Base-by-base conservation (phyloP, 2,329 filamentous ascomycete genomes). In the Diaporthe vaccinii region DNA sequence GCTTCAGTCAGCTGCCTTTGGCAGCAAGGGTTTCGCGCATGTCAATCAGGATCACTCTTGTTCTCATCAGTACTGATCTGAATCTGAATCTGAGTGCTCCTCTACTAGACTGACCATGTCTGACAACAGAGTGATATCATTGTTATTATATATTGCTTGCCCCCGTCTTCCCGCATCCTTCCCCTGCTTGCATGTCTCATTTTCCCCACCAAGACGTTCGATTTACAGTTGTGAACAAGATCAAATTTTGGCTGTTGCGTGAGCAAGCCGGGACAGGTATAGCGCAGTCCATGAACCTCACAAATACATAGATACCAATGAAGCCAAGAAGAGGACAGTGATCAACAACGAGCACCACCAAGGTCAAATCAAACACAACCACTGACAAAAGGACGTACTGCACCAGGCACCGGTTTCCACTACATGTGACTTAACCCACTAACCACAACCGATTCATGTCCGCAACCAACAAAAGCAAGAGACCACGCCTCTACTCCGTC, bases 201-300 rank as follows among this genome's bases (percentile, higher is more conserved):
- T n/a, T 46, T 34, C 20, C 39, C 28, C 31, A 39, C 46, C 46
- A 15, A 39, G 2, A 15, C n/a, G n/a, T 28, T 28, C 14, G 46
- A 53, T 68, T 53, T 68, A 68, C 46, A 39, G n/a, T 41, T 46
- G 41, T 67, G 25, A 59, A 46, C 49, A 61, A 28, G 12, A 22
- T 20, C n/a, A 49, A 73, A 5, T n/a, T 58, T 51, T 39, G 31
- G 58, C 49, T 44, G 34, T 67, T 73, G 74, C 70, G 44, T 69
- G 61, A 61, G 61, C 74, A 69, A 68, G 74, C 59, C 39, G 41
- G 58, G 61, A 69, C 61, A 73, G 65, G 69, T 75, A 69, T 75
- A 75, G 31, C 57, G 25, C 36, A 12, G 68, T 67, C 61, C 70
- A 73, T 36, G 31, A 31, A 55, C 55, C 51, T 71, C 51, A 57